Evolutionary conservation across 2,329 filamentous ascomycete genomes (phyloP).

Genomic region (Ophiostoma sp.): DNA sequence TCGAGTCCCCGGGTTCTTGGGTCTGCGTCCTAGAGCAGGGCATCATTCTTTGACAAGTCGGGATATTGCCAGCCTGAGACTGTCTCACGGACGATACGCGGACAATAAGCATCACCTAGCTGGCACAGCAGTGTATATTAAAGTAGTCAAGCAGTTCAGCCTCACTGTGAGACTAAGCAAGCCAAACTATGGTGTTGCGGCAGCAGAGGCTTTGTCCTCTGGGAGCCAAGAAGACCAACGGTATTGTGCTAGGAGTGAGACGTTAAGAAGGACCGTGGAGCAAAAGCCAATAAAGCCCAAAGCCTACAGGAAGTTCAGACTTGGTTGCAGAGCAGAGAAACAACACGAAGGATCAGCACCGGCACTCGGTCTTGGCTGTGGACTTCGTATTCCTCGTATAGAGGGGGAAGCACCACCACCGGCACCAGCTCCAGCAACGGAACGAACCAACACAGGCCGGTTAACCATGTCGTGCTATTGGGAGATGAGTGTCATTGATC

Average conservation of each 20-base stretch:
- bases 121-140: not conserved
- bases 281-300: too few relatives aligned
- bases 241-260: not conserved
- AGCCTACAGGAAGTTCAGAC: too few relatives aligned
- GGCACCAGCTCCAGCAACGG: too few relatives aligned
- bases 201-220: not conserved
- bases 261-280: too few relatives aligned
- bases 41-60: not conserved
- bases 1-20: too few relatives aligned
- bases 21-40: too few relatives aligned
- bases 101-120: not conserved
- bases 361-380: not conserved
- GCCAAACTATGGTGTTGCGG: not conserved
- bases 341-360: not conserved
- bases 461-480: too few relatives aligned
- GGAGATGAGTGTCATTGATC: too few relatives aligned
- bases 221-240: not conserved
- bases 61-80: not conserved
- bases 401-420: not conserved
- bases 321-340: not conserved
- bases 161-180: not conserved
- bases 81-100: not conserved
- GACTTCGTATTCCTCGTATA: constrained; percentile 2
- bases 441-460: too few relatives aligned
- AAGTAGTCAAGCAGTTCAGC: not conserved